Conservation (phyloP, 371 early-diverging fungal genomes). For the Syncephalastrum contaminatum region DNA sequence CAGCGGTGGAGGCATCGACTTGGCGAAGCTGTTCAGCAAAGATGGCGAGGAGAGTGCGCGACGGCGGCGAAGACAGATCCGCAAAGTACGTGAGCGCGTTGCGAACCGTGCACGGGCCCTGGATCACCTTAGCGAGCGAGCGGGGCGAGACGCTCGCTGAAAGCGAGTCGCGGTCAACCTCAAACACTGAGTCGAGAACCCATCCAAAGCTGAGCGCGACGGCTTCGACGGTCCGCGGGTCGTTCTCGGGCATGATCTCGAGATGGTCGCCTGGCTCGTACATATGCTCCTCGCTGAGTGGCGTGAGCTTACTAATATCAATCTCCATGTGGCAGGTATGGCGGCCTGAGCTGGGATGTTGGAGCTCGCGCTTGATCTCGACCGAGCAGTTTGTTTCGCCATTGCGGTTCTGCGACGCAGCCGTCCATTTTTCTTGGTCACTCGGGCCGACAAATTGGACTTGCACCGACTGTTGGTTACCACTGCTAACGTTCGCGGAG, state of each 20-base stretch:
- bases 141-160: constrained; percentile 37
- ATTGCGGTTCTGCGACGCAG: constrained; percentile 26
- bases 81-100: constrained; percentile 52
- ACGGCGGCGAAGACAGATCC: constrained; percentile 46
- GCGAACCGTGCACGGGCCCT: constrained; percentile 48
- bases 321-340: constrained; percentile 53
- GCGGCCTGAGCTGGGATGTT: constrained; percentile 31
- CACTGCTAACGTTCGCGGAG: constrained; percentile 16
- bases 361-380: constrained; percentile 31
- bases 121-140: constrained; percentile 46
- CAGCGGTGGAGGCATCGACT: constrained; percentile 35
- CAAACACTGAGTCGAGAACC: constrained; percentile 55
- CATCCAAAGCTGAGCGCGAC: constrained; percentile 48
- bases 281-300: constrained; percentile 20
- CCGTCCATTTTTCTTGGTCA: constrained; percentile 28
- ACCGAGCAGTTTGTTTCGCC: constrained; percentile 30
- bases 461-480: constrained; percentile 14
- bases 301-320: constrained; percentile 28
- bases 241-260: constrained; percentile 54
- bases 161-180: constrained; percentile 35
- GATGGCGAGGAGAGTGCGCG: constrained; percentile 40
- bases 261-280: constrained; percentile 60
- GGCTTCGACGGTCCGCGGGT: constrained; percentile 31
- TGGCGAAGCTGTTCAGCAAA: constrained; percentile 42
- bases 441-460: constrained; percentile 28